Percentiles rank a stretch among this genome's conserved stretches.
These are phyloP conservation scores for Wickerhamomyces tratensis DNA, from an alignment of 805 yeast species.

Conservation along the genomic window DNA sequence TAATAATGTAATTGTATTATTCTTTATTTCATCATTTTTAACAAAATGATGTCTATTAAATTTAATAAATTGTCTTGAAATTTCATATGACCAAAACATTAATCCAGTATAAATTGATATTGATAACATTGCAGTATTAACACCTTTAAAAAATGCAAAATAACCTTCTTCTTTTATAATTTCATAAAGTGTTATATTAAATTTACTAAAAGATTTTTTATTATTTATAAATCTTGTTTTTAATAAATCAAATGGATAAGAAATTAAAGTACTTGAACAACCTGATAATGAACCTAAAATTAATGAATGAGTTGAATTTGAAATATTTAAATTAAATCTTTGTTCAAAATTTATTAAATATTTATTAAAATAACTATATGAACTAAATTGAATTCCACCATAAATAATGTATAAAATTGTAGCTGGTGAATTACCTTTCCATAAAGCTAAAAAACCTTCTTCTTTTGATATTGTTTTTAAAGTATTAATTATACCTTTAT, in stretches of 20 bases:
- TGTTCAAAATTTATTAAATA: conserved; percentile 25
- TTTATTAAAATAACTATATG: conserved; percentile 48
- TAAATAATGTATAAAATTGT: conserved; percentile 75
- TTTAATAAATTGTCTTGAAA: conserved; percentile 9
- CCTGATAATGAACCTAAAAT: conserved; percentile 78
- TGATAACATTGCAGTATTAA: conserved; percentile 41
- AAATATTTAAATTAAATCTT: conserved; percentile 4
- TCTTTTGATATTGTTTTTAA: conserved; percentile 33
- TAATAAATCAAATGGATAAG: conserved; percentile 88
- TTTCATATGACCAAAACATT: conserved; percentile 63
- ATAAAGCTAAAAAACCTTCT: conserved; percentile 72
- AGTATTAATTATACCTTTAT: conserved; percentile 27
- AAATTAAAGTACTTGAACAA: conserved; percentile 51
- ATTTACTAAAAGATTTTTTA: conserved; percentile 18
- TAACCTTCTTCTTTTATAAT: conserved; percentile 33
- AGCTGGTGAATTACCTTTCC: conserved; percentile 97
- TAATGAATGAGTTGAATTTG: conserved; percentile 25
- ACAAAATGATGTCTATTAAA: conserved; percentile 15
- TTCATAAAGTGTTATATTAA: conserved; percentile 17
- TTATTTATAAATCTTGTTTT: conserved; percentile 81
- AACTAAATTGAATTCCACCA: conserved; percentile 78
- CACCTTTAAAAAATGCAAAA: conserved; percentile 39
- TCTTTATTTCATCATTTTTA: conserved; percentile 23
- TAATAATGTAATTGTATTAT: not conserved
- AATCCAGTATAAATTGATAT: conserved; percentile 66